phyloP scores from a whole-genome alignment of 129 eudicot genomes.

The Tagetes patula region DNA sequence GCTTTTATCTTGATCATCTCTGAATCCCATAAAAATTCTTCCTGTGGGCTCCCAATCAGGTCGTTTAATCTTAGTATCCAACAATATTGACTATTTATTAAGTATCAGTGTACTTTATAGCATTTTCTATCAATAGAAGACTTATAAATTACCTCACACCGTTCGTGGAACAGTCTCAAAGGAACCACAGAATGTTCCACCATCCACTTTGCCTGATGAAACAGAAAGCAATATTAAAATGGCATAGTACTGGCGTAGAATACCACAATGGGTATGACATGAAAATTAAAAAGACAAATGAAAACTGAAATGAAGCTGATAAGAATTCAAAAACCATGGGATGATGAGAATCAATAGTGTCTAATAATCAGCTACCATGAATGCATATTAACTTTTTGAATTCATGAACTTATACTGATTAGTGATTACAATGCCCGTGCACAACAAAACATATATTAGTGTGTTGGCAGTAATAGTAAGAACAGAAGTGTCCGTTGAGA shows the following conservation, averaged over 20 bases:
- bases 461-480: not conserved
- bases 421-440: not conserved
- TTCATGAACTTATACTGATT: not conserved
- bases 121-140: slow-evolving; percentile 16
- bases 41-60: slow-evolving; percentile 52
- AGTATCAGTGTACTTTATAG: slow-evolving; percentile 7
- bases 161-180: slow-evolving; percentile 89
- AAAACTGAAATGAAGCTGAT: not conserved
- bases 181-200: slow-evolving; percentile 89
- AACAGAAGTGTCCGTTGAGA: not conserved
- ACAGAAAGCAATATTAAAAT: slow-evolving; percentile 20
- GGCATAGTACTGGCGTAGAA: slow-evolving; percentile 8
- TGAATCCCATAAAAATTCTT: slow-evolving; percentile 93
- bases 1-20: slow-evolving; percentile 99
- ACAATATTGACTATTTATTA: slow-evolving; percentile 11
- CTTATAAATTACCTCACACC: slow-evolving; percentile 70
- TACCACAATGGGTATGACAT: not conserved
- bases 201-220: slow-evolving; percentile 86
- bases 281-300: not conserved
- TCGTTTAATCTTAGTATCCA: slow-evolving; percentile 26
- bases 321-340: not conserved
- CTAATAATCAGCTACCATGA: not conserved
- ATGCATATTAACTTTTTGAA: not conserved
- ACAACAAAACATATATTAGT: slow-evolving; percentile 1
- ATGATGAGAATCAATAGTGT: not conserved